phyloP scores from a whole-genome alignment of 768 basidiomycete genomes.

The Filobasidium floriforme region DNA sequence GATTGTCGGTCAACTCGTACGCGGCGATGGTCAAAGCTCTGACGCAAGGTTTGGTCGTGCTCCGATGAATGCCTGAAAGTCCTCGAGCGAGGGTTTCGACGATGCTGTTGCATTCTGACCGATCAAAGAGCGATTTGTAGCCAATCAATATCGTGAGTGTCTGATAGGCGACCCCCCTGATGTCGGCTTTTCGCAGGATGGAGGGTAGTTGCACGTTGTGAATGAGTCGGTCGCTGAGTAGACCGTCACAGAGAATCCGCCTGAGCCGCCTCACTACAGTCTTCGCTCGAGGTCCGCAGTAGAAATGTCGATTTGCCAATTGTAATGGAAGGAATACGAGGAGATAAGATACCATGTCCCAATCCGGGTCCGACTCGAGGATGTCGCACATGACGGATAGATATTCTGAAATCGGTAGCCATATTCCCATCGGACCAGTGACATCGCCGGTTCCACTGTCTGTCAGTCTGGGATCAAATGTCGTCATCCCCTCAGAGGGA shows the following conservation, averaged over 20 bases:
- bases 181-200: constrained; percentile 61
- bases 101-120: constrained; percentile 45
- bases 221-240: constrained; percentile 57
- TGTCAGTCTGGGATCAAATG: constrained; percentile 43
- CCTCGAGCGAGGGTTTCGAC: constrained; percentile 48
- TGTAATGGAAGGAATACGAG: constrained; percentile 85
- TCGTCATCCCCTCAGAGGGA: constrained; percentile 48
- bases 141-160: constrained; percentile 79
- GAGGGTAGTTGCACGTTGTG: constrained; percentile 45
- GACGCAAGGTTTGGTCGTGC: constrained; percentile 70
- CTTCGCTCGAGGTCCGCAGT: constrained; percentile 80
- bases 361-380: constrained; percentile 67
- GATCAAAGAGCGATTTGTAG: constrained; percentile 71
- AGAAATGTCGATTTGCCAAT: constrained; percentile 88
- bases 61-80: constrained; percentile 35
- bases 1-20: constrained; percentile 74
- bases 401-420: constrained; percentile 68
- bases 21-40: constrained; percentile 80
- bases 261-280: constrained; percentile 58
- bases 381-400: constrained; percentile 58
- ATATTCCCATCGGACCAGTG: constrained; percentile 38
- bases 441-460: constrained; percentile 25
- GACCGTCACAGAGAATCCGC: constrained; percentile 59
- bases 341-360: constrained; percentile 89
- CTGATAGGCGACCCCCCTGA: constrained; percentile 79